Evolutionary conservation across 768 basidiomycete species (phyloP).

Genomic region (Mycena polygramma): DNA sequence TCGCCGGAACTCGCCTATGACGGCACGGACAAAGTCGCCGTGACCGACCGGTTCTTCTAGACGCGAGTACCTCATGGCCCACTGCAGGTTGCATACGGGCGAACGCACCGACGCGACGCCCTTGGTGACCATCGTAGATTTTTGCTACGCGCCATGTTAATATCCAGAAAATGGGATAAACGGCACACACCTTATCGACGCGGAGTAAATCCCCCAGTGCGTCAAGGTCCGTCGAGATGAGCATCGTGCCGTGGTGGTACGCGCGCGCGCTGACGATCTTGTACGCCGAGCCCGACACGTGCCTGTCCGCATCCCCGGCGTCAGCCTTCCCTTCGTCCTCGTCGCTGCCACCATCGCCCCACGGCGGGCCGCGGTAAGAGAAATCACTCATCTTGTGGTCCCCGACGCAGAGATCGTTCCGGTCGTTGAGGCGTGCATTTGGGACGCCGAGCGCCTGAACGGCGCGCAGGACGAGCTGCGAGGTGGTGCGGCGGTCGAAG

Average conservation of each 20-base stretch:
- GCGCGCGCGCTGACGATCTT: slow-evolving; percentile 92
- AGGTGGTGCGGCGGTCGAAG: slow-evolving; percentile 86
- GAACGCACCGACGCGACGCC: slow-evolving; percentile 94
- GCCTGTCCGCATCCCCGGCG: slow-evolving; percentile 29
- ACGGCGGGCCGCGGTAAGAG: not conserved
- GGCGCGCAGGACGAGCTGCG: slow-evolving; percentile 82
- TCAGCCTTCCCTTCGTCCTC: slow-evolving; percentile 21
- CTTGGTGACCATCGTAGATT: slow-evolving; percentile 87
- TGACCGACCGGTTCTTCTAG: slow-evolving; percentile 61
- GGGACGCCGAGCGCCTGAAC: slow-evolving; percentile 79
- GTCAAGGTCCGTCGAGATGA: slow-evolving; percentile 84
- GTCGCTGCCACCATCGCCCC: not conserved
- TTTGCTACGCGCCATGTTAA: not conserved
- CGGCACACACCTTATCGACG: slow-evolving; percentile 66
- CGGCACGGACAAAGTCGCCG: slow-evolving; percentile 75
- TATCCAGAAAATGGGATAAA: no score
- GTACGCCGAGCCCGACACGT: slow-evolving; percentile 99
- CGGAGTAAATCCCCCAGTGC: slow-evolving; percentile 80
- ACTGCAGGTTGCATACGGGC: slow-evolving; percentile 86
- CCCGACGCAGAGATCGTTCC: slow-evolving; percentile 92
- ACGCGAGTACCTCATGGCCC: slow-evolving; percentile 52
- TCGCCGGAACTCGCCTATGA: slow-evolving; percentile 74
- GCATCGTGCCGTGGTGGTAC: slow-evolving; percentile 99
- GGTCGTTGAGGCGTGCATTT: slow-evolving; percentile 82
- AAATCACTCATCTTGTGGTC: slow-evolving; percentile 85